Conservation (phyloP, 106 monocot species). For the Allium sativum region DNA sequence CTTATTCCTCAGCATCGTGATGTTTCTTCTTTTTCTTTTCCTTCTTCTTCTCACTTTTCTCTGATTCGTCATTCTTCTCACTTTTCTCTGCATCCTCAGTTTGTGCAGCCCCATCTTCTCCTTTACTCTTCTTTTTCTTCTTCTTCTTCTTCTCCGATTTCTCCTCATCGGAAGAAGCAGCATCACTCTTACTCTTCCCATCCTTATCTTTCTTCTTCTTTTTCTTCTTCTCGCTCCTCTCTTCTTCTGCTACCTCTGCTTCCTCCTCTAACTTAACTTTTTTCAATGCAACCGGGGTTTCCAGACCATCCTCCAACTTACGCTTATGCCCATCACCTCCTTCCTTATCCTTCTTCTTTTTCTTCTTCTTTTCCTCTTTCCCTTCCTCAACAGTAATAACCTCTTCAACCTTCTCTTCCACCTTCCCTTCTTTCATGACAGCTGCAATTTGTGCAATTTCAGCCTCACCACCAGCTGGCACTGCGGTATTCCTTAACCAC, state of each 20-base stretch:
- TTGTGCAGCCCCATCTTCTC: not conserved
- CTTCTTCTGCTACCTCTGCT: not conserved
- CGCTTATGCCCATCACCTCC: constrained; percentile 25
- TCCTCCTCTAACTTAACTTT: constrained; percentile 41
- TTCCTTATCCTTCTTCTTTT: constrained; percentile 27
- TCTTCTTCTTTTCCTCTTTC: constrained; percentile 29
- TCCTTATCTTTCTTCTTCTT: constrained; percentile 29
- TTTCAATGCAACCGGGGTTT: constrained; percentile 18
- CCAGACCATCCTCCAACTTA: constrained; percentile 30
- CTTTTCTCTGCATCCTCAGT: constrained; percentile 1
- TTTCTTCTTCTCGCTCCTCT: constrained; percentile 14
- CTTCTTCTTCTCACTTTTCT: constrained; percentile 51
- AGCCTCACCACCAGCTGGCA: constrained; percentile 63
- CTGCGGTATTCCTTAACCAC: constrained; percentile 62
- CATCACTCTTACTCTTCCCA: constrained; percentile 13
- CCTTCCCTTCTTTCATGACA: not conserved
- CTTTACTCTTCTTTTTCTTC: constrained; percentile 26
- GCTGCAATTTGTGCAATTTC: constrained; percentile 51
- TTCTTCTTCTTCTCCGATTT: constrained; percentile 29
- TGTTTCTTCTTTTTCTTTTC: constrained; percentile 77
- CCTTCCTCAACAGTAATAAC: constrained; percentile 10
- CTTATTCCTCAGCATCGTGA: constrained; percentile 20
- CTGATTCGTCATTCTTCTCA: constrained; percentile 8
- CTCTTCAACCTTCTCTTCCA: not conserved
- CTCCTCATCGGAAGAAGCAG: constrained; percentile 23